phyloP scores from a whole-genome alignment of 805 yeast genomes.

The Danielozyma ontarioensis region DNA sequence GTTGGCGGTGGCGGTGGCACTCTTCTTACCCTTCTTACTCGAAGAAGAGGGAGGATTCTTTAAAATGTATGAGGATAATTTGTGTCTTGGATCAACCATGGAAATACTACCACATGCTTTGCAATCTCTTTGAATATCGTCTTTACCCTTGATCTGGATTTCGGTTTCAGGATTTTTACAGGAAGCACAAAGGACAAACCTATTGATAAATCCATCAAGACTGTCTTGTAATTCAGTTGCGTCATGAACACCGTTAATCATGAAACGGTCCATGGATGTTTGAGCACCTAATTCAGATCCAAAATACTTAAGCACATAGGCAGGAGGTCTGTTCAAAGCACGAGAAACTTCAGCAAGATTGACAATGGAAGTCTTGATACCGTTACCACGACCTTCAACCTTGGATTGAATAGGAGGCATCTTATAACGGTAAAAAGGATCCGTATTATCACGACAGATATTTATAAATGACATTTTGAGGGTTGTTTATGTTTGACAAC shows the following conservation, averaged over 20 bases:
- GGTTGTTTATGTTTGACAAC: no score
- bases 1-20: conserved; percentile 86
- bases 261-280: conserved; percentile 76
- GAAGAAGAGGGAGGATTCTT: conserved; percentile 81
- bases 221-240: conserved; percentile 86
- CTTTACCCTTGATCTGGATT: conserved; percentile 71
- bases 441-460: conserved; percentile 94
- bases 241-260: conserved; percentile 94
- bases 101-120: conserved; percentile 96
- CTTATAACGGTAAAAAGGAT: conserved; percentile 98
- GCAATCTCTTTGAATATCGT: conserved; percentile 81
- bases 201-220: conserved; percentile 88
- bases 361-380: conserved; percentile 92
- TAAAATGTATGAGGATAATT: conserved; percentile 77
- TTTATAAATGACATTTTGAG: conserved; percentile 76
- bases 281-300: conserved; percentile 98
- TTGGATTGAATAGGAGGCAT: conserved; percentile 98
- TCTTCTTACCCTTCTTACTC: conserved; percentile 59
- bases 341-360: conserved; percentile 91
- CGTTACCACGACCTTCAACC: conserved; percentile 98
- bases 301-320: conserved; percentile 88
- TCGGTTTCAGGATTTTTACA: conserved; percentile 99
- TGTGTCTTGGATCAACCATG: conserved; percentile 77
- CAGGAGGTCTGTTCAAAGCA: conserved; percentile 88
- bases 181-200: conserved; percentile 87